A percentile compares a stretch with the other conserved stretches of the same genome.
phyloP scores from a whole-genome alignment of 192 early-diverging fungal genomes.

The Kappamyces sp. region DNA sequence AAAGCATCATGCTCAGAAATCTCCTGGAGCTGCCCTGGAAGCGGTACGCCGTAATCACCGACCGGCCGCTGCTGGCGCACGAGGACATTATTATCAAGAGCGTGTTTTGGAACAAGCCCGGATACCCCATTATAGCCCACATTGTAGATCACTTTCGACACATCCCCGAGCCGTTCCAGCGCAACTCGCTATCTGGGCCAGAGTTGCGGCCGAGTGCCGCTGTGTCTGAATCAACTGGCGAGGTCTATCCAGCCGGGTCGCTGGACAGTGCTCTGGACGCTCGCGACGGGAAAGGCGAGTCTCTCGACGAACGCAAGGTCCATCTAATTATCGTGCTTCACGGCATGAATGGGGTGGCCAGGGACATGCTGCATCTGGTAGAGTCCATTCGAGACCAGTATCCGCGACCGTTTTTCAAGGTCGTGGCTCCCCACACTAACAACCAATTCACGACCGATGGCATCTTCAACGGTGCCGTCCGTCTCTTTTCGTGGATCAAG shows the following conservation, averaged over 20 bases:
- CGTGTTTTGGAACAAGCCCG: conserved; percentile 11
- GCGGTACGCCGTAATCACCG: conserved; percentile 7
- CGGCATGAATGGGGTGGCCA: conserved; percentile 5
- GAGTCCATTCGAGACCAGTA: conserved; percentile 9
- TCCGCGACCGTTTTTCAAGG: conserved; percentile 1
- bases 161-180: background rate
- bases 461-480: background rate
- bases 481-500: background rate
- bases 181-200: too few relatives aligned
- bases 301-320: conserved; percentile 2
- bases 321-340: conserved; percentile 8
- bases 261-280: conserved; percentile 5
- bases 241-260: too few relatives aligned
- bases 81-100: conserved; percentile 15
- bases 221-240: too few relatives aligned
- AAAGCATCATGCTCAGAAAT: background rate
- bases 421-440: background rate
- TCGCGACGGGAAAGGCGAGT: background rate
- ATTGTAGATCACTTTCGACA: conserved; percentile 6
- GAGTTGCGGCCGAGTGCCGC: too few relatives aligned
- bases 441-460: conserved; percentile 5
- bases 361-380: background rate
- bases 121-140: conserved; percentile 10
- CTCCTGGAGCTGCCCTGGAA: conserved; percentile 11
- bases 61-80: conserved; percentile 6